phyloP scores from a whole-genome alignment of 208 protist genomes.

The Trypanosoma brucei region DNA sequence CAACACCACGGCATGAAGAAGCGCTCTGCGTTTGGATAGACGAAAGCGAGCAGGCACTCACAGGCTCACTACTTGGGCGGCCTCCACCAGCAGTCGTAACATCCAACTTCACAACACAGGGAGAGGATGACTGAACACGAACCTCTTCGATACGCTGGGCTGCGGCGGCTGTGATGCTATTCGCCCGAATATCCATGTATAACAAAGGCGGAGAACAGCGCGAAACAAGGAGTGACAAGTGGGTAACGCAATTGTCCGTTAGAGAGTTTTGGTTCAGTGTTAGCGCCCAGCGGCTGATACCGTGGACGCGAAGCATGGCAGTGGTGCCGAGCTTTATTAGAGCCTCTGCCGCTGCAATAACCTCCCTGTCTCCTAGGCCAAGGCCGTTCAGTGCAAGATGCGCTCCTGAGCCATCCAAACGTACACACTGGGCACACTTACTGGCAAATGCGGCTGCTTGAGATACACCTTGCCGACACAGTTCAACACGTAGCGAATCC shows the following conservation, averaged over 20 bases:
- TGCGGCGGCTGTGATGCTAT: background rate
- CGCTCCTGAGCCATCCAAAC: conserved; percentile 8
- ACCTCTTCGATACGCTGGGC: conserved; percentile 10
- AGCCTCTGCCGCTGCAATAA: conserved; percentile 53
- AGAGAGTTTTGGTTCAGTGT: conserved; percentile 34
- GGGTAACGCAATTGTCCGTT: conserved; percentile 39
- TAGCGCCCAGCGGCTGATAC: conserved; percentile 15
- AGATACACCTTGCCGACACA: conserved; percentile 50
- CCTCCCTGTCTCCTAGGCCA: conserved; percentile 40
- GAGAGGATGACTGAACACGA: background rate
- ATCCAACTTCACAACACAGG: conserved; percentile 1
- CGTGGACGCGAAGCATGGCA: conserved; percentile 1
- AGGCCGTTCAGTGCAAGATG: conserved; percentile 29
- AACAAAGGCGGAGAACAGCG: conserved; percentile 10
- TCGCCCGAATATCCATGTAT: conserved; percentile 6
- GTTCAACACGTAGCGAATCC: conserved; percentile 34
- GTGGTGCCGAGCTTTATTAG: conserved; percentile 38
- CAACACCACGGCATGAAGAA: background rate
- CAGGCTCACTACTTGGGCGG: background rate
- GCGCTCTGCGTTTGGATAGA: background rate
- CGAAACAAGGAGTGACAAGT: conserved; percentile 45
- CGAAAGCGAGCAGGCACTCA: background rate
- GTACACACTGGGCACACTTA: conserved; percentile 5
- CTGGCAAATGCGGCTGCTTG: conserved; percentile 8
- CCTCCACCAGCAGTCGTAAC: background rate